Conservation (phyloP, 2,329 filamentous ascomycete species). For the Cercospora sp. region DNA sequence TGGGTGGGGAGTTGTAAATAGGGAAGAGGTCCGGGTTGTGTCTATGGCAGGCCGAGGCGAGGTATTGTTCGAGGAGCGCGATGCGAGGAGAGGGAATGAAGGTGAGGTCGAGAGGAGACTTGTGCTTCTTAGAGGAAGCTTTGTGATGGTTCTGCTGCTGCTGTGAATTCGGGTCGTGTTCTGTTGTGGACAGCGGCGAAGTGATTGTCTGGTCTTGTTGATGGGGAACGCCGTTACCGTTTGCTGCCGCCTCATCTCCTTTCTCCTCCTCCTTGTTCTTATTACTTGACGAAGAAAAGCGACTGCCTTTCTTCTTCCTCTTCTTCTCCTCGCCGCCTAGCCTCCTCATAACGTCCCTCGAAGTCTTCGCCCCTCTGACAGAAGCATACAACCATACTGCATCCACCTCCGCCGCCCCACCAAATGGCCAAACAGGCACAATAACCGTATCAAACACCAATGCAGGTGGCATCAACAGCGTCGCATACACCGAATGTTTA, state of each 20-base stretch:
- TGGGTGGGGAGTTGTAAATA: constrained; percentile 35
- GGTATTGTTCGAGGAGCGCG: constrained; percentile 43
- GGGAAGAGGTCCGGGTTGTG: constrained; percentile 42
- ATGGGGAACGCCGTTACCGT: not conserved
- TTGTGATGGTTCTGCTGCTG: not conserved
- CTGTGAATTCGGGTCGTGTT: not conserved
- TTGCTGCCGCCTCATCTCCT: not conserved
- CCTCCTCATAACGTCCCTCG: constrained; percentile 44
- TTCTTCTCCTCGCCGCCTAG: constrained; percentile 24
- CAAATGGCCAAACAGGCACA: constrained; percentile 43
- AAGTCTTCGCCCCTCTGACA: constrained; percentile 50
- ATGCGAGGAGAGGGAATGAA: constrained; percentile 43
- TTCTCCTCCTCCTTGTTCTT: not conserved
- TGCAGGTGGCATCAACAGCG: constrained; percentile 45
- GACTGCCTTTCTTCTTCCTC: not conserved
- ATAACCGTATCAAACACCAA: constrained; percentile 40
- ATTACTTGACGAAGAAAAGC: not conserved
- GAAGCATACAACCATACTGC: constrained; percentile 43
- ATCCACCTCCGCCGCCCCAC: constrained; percentile 42
- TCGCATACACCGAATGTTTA: constrained; percentile 47
- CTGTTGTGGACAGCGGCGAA: not conserved
- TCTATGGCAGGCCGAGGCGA: constrained; percentile 44
- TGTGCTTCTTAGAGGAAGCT: constrained; percentile 22
- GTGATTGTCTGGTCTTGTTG: not conserved
- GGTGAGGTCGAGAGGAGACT: constrained; percentile 41